Percentiles rank a stretch among this genome's conserved stretches.
phyloP scores from a whole-genome alignment of 2,329 filamentous ascomycete genomes.

The Calonectria leucothoes region DNA sequence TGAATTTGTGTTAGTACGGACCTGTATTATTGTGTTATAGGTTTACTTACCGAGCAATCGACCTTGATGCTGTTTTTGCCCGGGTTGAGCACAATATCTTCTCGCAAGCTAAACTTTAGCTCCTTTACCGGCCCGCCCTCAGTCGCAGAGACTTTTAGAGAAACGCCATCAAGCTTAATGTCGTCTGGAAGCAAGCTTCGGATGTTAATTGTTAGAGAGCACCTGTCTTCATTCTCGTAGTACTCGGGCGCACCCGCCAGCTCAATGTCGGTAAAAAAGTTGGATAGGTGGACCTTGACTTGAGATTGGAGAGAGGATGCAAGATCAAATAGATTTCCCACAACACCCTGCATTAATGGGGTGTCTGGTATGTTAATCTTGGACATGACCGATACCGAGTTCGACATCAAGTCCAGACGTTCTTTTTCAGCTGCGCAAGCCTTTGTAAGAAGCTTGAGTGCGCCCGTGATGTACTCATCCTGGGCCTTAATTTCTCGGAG shows the following conservation, averaged over 20 bases:
- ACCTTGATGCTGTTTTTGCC: slow-evolving; percentile 59
- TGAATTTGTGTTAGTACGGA: slow-evolving; percentile 41
- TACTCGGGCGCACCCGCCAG: slow-evolving; percentile 78
- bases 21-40: slow-evolving; percentile 39
- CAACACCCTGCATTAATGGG: slow-evolving; percentile 58
- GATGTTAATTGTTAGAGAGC: slow-evolving; percentile 75
- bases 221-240: slow-evolving; percentile 78
- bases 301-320: slow-evolving; percentile 64
- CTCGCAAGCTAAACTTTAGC: slow-evolving; percentile 48
- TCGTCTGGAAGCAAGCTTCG: slow-evolving; percentile 79
- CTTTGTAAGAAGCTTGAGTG: slow-evolving; percentile 80
- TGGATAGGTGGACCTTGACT: slow-evolving; percentile 74
- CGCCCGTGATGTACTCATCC: slow-evolving; percentile 82
- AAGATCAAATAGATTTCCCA: slow-evolving; percentile 59
- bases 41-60: slow-evolving; percentile 48
- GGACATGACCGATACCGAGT: slow-evolving; percentile 32
- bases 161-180: slow-evolving; percentile 73
- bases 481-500: slow-evolving; percentile 80
- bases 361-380: slow-evolving; percentile 40
- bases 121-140: slow-evolving; percentile 71
- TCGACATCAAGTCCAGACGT: slow-evolving; percentile 52
- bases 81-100: slow-evolving; percentile 51
- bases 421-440: slow-evolving; percentile 67
- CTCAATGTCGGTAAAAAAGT: slow-evolving; percentile 78
- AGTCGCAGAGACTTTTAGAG: slow-evolving; percentile 70